Evolutionary conservation across 2,329 filamentous ascomycete genomes (phyloP), one percentile per base, ranked within the genome.

Genomic region (Colletotrichum eleusines): DNA sequence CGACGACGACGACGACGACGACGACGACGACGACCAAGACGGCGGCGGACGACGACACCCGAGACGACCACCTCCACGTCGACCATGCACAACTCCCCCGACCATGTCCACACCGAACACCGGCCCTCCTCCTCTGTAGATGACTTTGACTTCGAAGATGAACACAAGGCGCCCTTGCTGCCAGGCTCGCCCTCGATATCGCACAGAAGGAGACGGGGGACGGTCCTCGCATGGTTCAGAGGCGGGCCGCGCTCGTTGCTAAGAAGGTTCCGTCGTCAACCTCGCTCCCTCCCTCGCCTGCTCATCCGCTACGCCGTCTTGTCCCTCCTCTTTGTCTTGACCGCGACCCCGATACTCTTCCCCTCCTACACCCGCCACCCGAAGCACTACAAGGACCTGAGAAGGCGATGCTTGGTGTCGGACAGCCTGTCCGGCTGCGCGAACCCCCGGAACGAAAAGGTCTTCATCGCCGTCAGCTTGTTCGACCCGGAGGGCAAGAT

Each of bases 401-500:
- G 76, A 11, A 69, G 74, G 28, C 66, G 76, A 66, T 83, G 81
- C 71, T 70, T 75, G 26, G 78, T 74, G 2, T 73, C 76, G 16
- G 63, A 71, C 46, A 69, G 75, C 46, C 31, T 73, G 44, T 66
- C 76, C 9, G 80, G 82, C 33, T 81, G 83, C 70, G 82, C 79
- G 28, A 84, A 84, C 71, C 74, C 78, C 0, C 70, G 73, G 54
- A 83, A 88, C 60, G 90, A 94, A 77, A 91, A 89, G 75, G 83
- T 94, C n/a, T 94, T 92, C 76, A 92, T 94, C 62, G 90, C 90
- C 1, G 88, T 91, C 20, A 92, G 90, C 75, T 84, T 94, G 64
- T 91, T 92, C 74, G 91, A 94, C 75, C 82, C 84, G 26, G 82
- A 83, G 8, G 91, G 90, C 1, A 81, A 85, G 3, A 81, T 94